These are phyloP conservation scores for Candida maris DNA, from an alignment of 805 yeast species.

Conservation along the genomic window DNA sequence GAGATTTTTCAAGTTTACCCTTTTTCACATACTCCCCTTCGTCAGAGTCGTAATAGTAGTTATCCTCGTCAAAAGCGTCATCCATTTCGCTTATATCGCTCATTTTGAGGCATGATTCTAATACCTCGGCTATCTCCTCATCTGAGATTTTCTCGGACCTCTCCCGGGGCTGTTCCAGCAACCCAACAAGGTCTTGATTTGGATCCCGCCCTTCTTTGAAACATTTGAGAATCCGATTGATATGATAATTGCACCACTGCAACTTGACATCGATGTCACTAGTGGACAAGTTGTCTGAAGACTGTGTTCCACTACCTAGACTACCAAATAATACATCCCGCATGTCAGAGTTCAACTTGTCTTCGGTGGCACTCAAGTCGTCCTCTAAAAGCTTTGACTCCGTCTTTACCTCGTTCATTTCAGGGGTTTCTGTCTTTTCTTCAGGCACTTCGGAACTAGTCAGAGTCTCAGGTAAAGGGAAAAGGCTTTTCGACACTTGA, in stretches of 20 bases:
- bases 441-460: conserved; percentile 5
- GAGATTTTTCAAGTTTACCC: conserved; percentile 3
- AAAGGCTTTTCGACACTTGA: conserved; percentile 14
- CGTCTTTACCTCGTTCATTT: conserved; percentile 5
- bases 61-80: conserved; percentile 17
- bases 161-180: conserved; percentile 13
- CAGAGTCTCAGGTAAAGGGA: conserved; percentile 3
- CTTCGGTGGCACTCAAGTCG: conserved; percentile 8
- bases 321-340: neutral
- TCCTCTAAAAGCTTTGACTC: conserved; percentile 3
- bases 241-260: conserved; percentile 23
- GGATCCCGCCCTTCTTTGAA: conserved; percentile 23
- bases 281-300: conserved; percentile 4
- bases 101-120: conserved; percentile 15
- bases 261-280: conserved; percentile 15
- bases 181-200: conserved; percentile 19
- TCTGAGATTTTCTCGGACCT: conserved; percentile 16
- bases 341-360: conserved; percentile 1
- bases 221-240: conserved; percentile 14
- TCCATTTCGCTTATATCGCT: conserved; percentile 6
- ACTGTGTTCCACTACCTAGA: neutral
- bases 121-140: conserved; percentile 18
- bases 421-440: conserved; percentile 1
- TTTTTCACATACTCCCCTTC: conserved; percentile 19
- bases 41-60: conserved; percentile 22